phyloP scores from a whole-genome alignment of 805 yeast genomes.

The Torulaspora indica region DNA sequence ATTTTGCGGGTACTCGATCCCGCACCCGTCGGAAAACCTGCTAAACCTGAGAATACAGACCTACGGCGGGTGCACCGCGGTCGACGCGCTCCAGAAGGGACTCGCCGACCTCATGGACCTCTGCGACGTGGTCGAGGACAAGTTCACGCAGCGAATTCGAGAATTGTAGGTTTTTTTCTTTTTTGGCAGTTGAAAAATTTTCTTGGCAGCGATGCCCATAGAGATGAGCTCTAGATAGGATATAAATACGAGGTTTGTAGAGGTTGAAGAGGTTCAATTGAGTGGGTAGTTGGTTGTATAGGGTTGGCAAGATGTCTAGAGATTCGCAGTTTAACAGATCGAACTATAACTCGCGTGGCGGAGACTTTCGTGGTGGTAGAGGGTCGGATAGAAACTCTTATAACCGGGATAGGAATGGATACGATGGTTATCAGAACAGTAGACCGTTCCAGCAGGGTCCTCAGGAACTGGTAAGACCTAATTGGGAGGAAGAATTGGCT shows the following conservation, averaged over 20 bases:
- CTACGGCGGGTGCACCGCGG: constrained; percentile 80
- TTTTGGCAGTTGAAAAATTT: constrained; percentile 9
- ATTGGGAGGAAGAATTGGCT: constrained; percentile 62
- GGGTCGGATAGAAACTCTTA: constrained; percentile 37
- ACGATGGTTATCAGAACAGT: constrained; percentile 34
- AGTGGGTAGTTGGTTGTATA: background rate
- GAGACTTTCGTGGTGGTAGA: constrained; percentile 40
- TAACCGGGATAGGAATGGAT: constrained; percentile 38
- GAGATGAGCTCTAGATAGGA: constrained; percentile 4
- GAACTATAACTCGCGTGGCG: constrained; percentile 39
- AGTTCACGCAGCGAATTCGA: constrained; percentile 63
- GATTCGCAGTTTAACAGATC: constrained; percentile 38
- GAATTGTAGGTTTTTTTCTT: constrained; percentile 35
- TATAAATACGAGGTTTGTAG: background rate
- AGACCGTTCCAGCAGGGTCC: constrained; percentile 23
- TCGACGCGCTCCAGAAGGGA: constrained; percentile 90
- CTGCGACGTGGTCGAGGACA: constrained; percentile 78
- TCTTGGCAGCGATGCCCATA: constrained; percentile 8
- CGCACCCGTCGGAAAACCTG: constrained; percentile 93
- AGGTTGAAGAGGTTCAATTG: background rate
- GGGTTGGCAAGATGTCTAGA: constrained; percentile 20
- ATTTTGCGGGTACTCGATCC: constrained; percentile 96
- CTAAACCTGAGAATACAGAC: constrained; percentile 92
- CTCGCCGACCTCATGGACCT: constrained; percentile 75
- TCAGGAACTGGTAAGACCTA: constrained; percentile 50